phyloP scores from a whole-genome alignment of 2,329 filamentous ascomycete species.

The Ophiosphaerella narmari region DNA sequence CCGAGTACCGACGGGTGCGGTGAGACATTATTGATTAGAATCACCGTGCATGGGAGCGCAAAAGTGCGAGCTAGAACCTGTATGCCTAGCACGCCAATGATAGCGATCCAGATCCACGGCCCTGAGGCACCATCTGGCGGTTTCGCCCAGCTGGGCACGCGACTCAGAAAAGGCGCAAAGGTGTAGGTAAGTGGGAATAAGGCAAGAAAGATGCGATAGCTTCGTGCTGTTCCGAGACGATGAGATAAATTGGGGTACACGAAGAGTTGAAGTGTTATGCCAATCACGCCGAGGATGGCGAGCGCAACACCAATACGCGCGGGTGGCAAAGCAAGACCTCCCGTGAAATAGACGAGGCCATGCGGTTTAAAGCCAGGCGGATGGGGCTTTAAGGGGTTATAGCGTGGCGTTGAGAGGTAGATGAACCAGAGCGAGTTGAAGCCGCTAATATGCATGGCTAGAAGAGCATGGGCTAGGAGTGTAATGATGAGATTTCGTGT shows the following conservation, averaged over 20 bases:
- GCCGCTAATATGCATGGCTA: constrained; percentile 55
- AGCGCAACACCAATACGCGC: constrained; percentile 54
- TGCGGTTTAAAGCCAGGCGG: constrained; percentile 43
- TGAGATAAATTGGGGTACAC: constrained; percentile 51
- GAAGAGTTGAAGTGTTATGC: constrained; percentile 53
- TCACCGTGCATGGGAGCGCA: constrained; percentile 62
- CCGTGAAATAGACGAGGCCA: constrained; percentile 53
- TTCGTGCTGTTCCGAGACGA: constrained; percentile 47
- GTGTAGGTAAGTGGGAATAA: constrained; percentile 54
- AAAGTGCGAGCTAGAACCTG: constrained; percentile 56
- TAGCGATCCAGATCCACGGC: constrained; percentile 48
- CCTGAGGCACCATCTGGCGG: constrained; percentile 50
- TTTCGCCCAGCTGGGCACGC: constrained; percentile 46
- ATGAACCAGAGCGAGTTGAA: constrained; percentile 58
- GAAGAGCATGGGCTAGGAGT: constrained; percentile 50
- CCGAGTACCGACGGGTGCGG: constrained; percentile 61
- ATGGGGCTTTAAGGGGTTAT: constrained; percentile 39
- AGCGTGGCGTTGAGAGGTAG: constrained; percentile 54
- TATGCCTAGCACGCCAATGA: constrained; percentile 48
- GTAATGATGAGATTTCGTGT: constrained; percentile 52
- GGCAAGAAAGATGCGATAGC: constrained; percentile 48
- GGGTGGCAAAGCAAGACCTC: constrained; percentile 54
- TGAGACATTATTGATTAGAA: constrained; percentile 55
- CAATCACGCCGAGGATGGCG: constrained; percentile 54
- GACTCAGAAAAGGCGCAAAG: constrained; percentile 50